phyloP scores from a whole-genome alignment of 257 asterid genomes.

The Solanum pimpinellifolium region DNA sequence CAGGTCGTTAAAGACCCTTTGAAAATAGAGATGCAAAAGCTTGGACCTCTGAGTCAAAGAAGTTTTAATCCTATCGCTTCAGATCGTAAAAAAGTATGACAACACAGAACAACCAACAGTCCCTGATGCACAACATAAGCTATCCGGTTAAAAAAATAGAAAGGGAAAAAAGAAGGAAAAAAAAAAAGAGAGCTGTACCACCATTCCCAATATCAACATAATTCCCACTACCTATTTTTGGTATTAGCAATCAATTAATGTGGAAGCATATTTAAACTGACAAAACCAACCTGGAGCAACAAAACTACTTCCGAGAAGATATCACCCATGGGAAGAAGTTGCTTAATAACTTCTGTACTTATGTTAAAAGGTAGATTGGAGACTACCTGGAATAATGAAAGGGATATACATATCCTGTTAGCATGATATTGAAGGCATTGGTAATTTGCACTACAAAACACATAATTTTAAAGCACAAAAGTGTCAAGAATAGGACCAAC shows the following conservation, averaged over 20 bases:
- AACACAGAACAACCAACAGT: background rate
- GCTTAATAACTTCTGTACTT: slow-evolving; percentile 78
- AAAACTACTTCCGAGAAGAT: slow-evolving; percentile 79
- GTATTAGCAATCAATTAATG: background rate
- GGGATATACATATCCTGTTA: background rate
- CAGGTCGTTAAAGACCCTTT: background rate
- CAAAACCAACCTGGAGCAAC: slow-evolving; percentile 61
- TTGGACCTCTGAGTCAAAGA: background rate
- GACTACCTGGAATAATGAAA: slow-evolving; percentile 51
- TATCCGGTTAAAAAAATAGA: too few relatives aligned
- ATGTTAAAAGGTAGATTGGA: slow-evolving; percentile 94
- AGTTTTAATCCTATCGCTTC: background rate
- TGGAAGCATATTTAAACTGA: background rate
- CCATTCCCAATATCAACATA: background rate
- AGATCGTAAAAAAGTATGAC: background rate
- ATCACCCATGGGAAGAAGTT: slow-evolving; percentile 99
- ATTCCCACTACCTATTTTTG: background rate
- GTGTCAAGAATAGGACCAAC: background rate
- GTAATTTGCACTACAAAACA: background rate
- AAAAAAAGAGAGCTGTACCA: background rate
- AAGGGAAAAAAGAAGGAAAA: background rate
- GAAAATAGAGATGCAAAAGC: background rate
- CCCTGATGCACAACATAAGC: background rate
- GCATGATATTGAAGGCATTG: background rate
- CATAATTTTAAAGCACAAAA: background rate